Evolutionary conservation across 75 land plant species (phyloP), one percentile per base, ranked within the genome.

Genomic region (Larix kaempferi): DNA sequence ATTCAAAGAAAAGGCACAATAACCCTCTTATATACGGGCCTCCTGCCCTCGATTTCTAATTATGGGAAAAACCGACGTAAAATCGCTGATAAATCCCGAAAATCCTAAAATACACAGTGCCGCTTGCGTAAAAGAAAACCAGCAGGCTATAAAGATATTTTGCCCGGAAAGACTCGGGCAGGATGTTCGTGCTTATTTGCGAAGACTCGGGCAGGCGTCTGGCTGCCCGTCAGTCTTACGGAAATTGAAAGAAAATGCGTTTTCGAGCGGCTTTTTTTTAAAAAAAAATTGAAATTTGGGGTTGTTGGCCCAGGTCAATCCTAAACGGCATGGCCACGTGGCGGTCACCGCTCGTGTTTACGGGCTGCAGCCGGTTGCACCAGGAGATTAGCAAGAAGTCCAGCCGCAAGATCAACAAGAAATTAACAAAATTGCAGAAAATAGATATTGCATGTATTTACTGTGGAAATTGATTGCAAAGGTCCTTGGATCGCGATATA

Each of bases 51-150:
- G n/a, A 37, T 67, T 67, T 67, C 72, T 19, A 6, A 39, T 19
- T 39, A 19, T 67, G 72, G 72, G 41, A 19, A 67, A 67, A 67
- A 13, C 17, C 67, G 33, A 33, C 67, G 67, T 33, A 37, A 64
- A 64, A 64, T 64, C 37, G 67, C 67, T 64, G 37, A 29, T 39
- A 67, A 67, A 67, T 67, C 41, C 72, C 49, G 72, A 67, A 39
- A 67, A 67, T 67, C 72, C 72, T 37, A 67, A 67, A 67, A 67
- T n/a, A 39, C 37, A 10, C 21, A 35, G 44, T 67, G 44, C 72
- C 22, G 44, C 72, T 67, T 67, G 8, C 52, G 72, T 67, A 67
- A 67, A 67, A 35, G 72, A 39, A 19, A 67, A 67, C 22, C 52
- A 5, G 72, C 10, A 21, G 13, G 37, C 72, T 67, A 35, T 41